Evolutionary conservation across 2,329 filamentous ascomycete species (phyloP), one percentile per base, ranked within the genome.

Genomic region (Magnaporthiopsis poae): DNA sequence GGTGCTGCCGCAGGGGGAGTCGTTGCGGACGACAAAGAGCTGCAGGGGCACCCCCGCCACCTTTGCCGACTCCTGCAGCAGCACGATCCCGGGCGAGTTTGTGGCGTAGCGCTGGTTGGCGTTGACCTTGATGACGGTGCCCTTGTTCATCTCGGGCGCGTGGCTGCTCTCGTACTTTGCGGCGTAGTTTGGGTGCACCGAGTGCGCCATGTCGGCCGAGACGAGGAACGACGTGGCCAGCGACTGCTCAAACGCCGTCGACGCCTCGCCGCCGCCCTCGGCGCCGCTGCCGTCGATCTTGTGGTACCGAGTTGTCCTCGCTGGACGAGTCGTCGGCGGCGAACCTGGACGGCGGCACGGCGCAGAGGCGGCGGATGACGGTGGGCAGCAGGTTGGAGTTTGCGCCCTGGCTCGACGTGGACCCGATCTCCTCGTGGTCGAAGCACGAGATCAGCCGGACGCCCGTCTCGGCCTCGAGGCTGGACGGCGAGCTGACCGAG

Each of bases 351-450:
- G 86, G 83, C 5, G 90, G 89, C 39, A 97, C 82, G 39, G 91
- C 89, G 0, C 91, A 95, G 25, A 99, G 85, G 66, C 95, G 90
- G 68, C 91, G 90, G 66, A 98, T 85, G 62, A 98, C 88, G 31
- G 91, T 86, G 1, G 95, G 94, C 25, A 99, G 84, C 67, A 96
- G 84, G 78, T 96, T 96, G 5, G 92, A 96, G 78, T 96, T 88
- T 25, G 95, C 95, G 69, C 95, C 95, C 74, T 99, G 95, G 5
- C 94, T 93, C 2, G 92, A 96, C 67, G 86, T 88, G 69, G 91
- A 96, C 66, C 95, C 95, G 73, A 99, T 95, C 76, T 99, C 95
- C 78, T 99, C 95, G 79, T 99, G 93, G 76, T 99, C 95, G 77
- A 99, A 99, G 78, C 94, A 91, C 52, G 92, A 90, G 71, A 96